A percentile compares a stretch with the other conserved stretches of the same genome.
phyloP scores from a whole-genome alignment of 192 early-diverging fungal genomes.

The Geranomyces variabilis region DNA sequence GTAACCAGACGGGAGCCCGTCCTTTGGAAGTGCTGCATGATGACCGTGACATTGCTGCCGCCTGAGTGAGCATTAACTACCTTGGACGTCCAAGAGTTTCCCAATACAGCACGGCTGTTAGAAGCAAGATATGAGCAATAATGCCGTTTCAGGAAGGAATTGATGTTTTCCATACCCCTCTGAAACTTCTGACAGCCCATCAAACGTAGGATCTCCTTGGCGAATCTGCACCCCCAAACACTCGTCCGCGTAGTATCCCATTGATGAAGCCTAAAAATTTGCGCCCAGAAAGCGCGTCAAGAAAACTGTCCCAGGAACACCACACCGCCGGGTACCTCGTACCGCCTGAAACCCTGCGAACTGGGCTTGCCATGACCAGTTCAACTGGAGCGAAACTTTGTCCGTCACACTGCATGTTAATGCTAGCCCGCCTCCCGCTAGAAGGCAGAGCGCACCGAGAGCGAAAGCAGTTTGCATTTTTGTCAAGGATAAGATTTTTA shows the following conservation, averaged over 20 bases:
- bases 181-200: slow-evolving; percentile 22
- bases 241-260: slow-evolving; percentile 25
- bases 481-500: too few relatives aligned
- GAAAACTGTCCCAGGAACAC: neutral
- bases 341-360: slow-evolving; percentile 30
- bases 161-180: slow-evolving; percentile 3
- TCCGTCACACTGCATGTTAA: neutral
- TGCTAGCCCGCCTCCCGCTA: neutral
- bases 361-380: slow-evolving; percentile 29
- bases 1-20: slow-evolving; percentile 8
- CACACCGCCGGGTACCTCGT: neutral
- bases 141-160: neutral
- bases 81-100: slow-evolving; percentile 26
- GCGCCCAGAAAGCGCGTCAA: too few relatives aligned
- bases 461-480: too few relatives aligned
- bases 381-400: slow-evolving; percentile 18
- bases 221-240: slow-evolving; percentile 23
- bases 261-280: slow-evolving; percentile 20
- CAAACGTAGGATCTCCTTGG: slow-evolving; percentile 24
- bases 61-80: slow-evolving; percentile 7
- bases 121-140: neutral
- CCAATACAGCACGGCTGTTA: slow-evolving; percentile 18
- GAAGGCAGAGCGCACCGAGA: neutral
- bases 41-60: slow-evolving; percentile 11
- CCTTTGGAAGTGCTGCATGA: slow-evolving; percentile 30